These are phyloP conservation scores for Tripidium arundinaceum DNA, from an alignment of 202 grass and related monocot genomes.

Conservation along the genomic window DNA sequence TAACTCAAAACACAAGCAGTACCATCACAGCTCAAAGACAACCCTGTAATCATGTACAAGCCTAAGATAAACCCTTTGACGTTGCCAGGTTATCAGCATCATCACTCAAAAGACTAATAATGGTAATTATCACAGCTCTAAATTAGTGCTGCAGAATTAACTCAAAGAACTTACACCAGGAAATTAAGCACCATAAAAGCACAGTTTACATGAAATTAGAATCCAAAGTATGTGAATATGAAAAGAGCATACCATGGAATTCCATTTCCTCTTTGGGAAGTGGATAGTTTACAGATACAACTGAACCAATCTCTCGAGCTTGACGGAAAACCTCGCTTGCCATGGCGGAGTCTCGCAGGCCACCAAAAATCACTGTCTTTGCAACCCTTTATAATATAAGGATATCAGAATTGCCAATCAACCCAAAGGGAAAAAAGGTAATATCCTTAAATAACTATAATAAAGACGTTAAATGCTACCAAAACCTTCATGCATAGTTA, in stretches of 20 bases:
- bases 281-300: conserved; percentile 85
- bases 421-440: not conserved
- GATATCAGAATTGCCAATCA: not conserved
- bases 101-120: not conserved
- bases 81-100: not conserved
- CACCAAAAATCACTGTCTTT: conserved; percentile 87
- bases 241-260: conserved; percentile 57
- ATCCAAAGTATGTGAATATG: conserved; percentile 5
- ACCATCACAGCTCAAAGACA: not conserved
- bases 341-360: conserved; percentile 50
- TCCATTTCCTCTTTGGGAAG: conserved; percentile 71
- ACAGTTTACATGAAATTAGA: conserved; percentile 1
- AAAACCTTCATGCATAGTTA: not conserved
- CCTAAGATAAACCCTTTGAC: not conserved
- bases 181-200: conserved; percentile 17
- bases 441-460: conserved; percentile 1
- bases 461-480: not conserved
- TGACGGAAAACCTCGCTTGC: conserved; percentile 75
- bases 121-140: not conserved
- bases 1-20: not conserved
- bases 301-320: conserved; percentile 64
- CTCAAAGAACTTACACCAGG: not conserved
- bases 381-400: conserved; percentile 59
- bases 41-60: not conserved
- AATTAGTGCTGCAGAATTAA: conserved; percentile 2